These are phyloP conservation scores for Periconia sp. DNA, from an alignment of 2,329 filamentous ascomycete species.

Conservation along the genomic window DNA sequence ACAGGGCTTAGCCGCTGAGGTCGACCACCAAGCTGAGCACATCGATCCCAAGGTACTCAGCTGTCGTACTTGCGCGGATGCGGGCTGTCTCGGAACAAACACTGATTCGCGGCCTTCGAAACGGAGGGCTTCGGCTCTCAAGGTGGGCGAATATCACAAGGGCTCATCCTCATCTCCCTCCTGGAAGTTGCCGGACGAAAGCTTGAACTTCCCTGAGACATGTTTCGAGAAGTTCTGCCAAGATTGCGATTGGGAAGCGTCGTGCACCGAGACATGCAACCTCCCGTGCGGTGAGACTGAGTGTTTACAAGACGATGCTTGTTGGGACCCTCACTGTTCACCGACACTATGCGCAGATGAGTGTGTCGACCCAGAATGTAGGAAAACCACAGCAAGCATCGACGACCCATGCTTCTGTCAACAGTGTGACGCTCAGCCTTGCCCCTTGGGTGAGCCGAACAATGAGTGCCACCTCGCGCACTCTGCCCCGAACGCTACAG, in stretches of 20 bases:
- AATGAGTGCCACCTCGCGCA: slow-evolving; percentile 42
- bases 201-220: slow-evolving; percentile 40
- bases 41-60: slow-evolving; percentile 32
- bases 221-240: slow-evolving; percentile 45
- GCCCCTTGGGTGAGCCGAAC: slow-evolving; percentile 35
- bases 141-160: slow-evolving; percentile 39
- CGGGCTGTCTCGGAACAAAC: slow-evolving; percentile 18
- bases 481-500: slow-evolving; percentile 33
- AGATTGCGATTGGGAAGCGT: slow-evolving; percentile 37
- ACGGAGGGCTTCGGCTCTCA: slow-evolving; percentile 37
- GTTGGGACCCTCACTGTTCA: slow-evolving; percentile 45
- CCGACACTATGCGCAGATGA: slow-evolving; percentile 35
- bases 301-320: slow-evolving; percentile 37
- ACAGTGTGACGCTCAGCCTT: slow-evolving; percentile 39
- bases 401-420: slow-evolving; percentile 42
- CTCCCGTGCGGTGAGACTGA: slow-evolving; percentile 27
- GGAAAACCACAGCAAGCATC: slow-evolving; percentile 38
- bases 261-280: slow-evolving; percentile 29
- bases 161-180: too few species aligned
- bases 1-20: slow-evolving; percentile 14
- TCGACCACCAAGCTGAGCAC: slow-evolving; percentile 31
- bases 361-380: slow-evolving; percentile 44
- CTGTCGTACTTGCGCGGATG: slow-evolving; percentile 36
- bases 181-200: too few species aligned
- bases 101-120: slow-evolving; percentile 35